These are phyloP conservation scores for Debaryomycetaceae sp. DNA, from an alignment of 1,139 yeast species.

Conservation along the genomic window DNA sequence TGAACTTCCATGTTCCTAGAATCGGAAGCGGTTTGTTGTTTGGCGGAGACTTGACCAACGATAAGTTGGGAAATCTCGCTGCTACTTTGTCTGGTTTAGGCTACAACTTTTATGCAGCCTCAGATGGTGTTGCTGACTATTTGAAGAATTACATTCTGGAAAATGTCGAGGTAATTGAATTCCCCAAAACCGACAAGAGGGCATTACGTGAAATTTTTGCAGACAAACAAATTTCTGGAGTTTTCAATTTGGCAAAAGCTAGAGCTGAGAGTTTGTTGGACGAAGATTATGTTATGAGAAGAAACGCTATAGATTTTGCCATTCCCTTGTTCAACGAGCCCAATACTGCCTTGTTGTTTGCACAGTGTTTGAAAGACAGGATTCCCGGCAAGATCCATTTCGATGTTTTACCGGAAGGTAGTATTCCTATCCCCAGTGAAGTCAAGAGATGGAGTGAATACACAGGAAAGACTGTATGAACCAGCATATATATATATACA, in stretches of 20 bases:
- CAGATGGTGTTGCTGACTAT: constrained; percentile 67
- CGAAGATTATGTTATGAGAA: constrained; percentile 95
- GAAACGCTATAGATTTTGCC: constrained; percentile 97
- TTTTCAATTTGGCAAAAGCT: constrained; percentile 85
- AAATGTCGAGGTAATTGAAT: constrained; percentile 67
- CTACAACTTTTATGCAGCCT: constrained; percentile 78
- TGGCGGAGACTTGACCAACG: constrained; percentile 85
- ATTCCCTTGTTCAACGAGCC: constrained; percentile 97
- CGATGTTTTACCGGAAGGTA: constrained; percentile 36
- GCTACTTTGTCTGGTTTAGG: constrained; percentile 67
- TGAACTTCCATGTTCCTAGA: constrained; percentile 91
- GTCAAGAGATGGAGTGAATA: constrained; percentile 94
- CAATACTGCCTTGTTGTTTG: constrained; percentile 83
- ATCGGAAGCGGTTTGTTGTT: constrained; percentile 88
- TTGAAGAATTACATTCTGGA: constrained; percentile 46
- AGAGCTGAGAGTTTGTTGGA: constrained; percentile 84
- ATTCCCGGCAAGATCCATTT: constrained; percentile 54
- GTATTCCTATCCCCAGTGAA: constrained; percentile 70
- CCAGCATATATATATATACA: not conserved
- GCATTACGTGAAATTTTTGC: constrained; percentile 91
- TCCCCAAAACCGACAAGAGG: constrained; percentile 92
- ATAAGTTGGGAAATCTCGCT: constrained; percentile 72
- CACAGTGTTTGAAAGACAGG: constrained; percentile 75
- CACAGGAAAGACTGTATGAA: not conserved
- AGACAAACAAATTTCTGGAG: constrained; percentile 76